Percentiles rank a stretch among this genome's conserved stretches.
These are phyloP conservation scores for Stemphylium beticola DNA, from an alignment of 2,329 filamentous ascomycete genomes.

Conservation along the genomic window DNA sequence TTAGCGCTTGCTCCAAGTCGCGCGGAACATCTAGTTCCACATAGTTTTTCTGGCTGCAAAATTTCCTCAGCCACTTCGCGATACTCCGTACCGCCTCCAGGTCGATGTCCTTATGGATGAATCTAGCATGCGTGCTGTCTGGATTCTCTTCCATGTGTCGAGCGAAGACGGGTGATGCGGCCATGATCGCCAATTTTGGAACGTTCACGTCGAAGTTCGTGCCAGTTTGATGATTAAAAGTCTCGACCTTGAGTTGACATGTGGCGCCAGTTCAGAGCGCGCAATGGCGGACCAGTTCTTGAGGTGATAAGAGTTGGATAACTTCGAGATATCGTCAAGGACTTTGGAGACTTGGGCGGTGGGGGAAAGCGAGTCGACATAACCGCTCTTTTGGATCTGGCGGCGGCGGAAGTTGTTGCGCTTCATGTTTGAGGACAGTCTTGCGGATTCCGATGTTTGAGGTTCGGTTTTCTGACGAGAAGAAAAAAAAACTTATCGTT, in stretches of 20 bases:
- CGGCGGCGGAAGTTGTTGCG: background rate
- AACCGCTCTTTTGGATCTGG: background rate
- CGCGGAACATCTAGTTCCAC: background rate
- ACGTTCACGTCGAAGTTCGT: constrained; percentile 1
- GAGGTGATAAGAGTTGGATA: constrained; percentile 7
- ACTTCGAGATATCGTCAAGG: constrained; percentile 5
- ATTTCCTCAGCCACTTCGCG: constrained; percentile 3
- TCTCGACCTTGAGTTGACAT: constrained; percentile 3
- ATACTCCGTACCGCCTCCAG: constrained; percentile 1
- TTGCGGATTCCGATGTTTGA: too few relatives aligned
- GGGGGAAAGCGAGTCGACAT: constrained; percentile 4
- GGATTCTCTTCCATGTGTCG: background rate
- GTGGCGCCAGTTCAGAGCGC: constrained; percentile 3
- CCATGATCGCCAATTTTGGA: constrained; percentile 9
- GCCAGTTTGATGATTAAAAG: background rate
- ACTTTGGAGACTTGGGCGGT: constrained; percentile 9
- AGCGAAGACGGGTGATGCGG: constrained; percentile 8
- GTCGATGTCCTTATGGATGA: constrained; percentile 1
- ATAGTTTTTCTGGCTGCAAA: background rate
- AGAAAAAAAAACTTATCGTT: too few relatives aligned
- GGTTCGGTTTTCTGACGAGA: too few relatives aligned
- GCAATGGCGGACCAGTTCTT: constrained; percentile 9
- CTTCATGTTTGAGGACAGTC: too few relatives aligned
- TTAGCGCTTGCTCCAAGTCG: background rate
- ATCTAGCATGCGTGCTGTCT: background rate